Evolutionary conservation across 805 yeast genomes (phyloP), one percentile per base, ranked within the genome.

Genomic region (Candida coleopterorum): DNA sequence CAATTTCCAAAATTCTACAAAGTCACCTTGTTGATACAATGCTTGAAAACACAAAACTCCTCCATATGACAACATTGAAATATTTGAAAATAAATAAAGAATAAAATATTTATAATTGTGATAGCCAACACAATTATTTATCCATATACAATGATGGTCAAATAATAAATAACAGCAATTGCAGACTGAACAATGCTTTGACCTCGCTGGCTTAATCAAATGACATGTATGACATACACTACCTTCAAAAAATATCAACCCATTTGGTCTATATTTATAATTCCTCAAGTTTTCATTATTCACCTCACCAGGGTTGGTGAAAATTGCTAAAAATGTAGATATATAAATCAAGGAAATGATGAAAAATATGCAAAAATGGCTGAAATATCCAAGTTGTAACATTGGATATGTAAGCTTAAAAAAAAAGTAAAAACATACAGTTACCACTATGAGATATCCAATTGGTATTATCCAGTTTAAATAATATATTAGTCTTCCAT

Each of bases 111-210:
- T 55, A 53, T 72, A 78, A 52, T 85, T 85, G 31, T 72, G 67
- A 43, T 65, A 62, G 1, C 95, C 95, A 28, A 85, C 71, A 53
- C 95, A 85, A 46, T 79, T 84, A 49, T 82, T 80, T 29, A 78
- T 68, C 80, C 81, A 78, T 11, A 77, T 50, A 49, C 84, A 78
- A 54, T 78, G 83, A 49, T 78, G 84, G 53, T 78, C 84, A 44
- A 57, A 64, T 43, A 70, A 46, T 26, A 67, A 58, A 2, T 72
- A 55, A 48, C 84, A 78, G 16, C 50, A 38, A 21, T 73, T 60
- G 50, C 95, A 85, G 0, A 81, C 68, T 1, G 72, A 58, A 52
- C 84, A 79, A 51, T 78, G 84, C 38, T 81, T 75, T 1, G 88
- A 72, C 20, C 84, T 54, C 3, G 84, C 83, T 0, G 84, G 84